Evolutionary conservation across 2,329 filamentous ascomycete genomes (phyloP), one percentile per base, ranked within the genome.

Genomic region (Pseudogymnoascus sp.): DNA sequence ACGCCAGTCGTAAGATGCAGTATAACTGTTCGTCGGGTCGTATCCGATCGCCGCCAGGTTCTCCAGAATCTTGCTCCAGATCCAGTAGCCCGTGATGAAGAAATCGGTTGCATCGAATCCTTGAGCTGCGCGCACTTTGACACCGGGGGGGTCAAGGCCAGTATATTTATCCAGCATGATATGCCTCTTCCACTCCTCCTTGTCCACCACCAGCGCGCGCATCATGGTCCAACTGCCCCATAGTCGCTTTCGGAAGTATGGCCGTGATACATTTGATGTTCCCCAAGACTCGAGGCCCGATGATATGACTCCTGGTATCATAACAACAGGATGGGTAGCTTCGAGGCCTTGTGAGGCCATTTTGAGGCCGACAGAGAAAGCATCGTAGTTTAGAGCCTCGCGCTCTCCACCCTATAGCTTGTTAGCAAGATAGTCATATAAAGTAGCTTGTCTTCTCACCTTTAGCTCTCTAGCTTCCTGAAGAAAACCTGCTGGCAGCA

Each of bases 201-300:
- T 97, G 74, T 97, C 94, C 70, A 96, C 76, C 1, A 99, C 90
- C 66, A 99, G 77, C 0, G 94, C 93, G 59, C 88, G 84, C 92
- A 99, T 97, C 94, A 99, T 99, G 66, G 85, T 96, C 94, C 95
- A 99, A 68, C 91, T 96, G 4, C 94, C 94, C 94, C 94, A 99
- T 59, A 99, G 77, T 61, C 94, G 82, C 77, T 95, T 96, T 65
- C 94, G 83, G 74, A 99, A 99, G 75, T 97, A 99, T 63, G 88
- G 89, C 36, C 91, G 84, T 6, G 92, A 96, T 42, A 81, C 79
- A 71, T 92, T 89, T 59, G 89, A 86, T 0, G 94, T 97, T 3
- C 93, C 91, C 94, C 94, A 99, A 58, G 91, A 96, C 75, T 99
- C 94, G 25, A 99, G 82, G 1, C 94, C 94, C 0, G 94, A 97